phyloP scores from a whole-genome alignment of 108 stramenopile genomes.

The Conticribra weissflogii region DNA sequence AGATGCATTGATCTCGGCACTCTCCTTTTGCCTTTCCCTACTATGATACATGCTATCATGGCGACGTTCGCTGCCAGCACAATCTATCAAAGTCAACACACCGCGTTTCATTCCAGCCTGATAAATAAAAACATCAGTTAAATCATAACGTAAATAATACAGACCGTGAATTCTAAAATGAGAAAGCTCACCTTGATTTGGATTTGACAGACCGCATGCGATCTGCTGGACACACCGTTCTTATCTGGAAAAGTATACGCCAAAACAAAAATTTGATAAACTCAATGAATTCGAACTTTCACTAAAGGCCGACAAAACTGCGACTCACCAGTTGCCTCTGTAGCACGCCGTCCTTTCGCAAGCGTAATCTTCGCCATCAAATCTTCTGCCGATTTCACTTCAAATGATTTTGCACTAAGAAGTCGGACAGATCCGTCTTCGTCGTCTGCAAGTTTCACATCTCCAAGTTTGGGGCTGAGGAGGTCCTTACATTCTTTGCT shows the following conservation, averaged over 20 bases:
- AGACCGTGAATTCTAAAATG: neutral
- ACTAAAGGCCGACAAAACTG: too few relatives aligned
- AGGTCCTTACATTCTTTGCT: slow-evolving; percentile 55
- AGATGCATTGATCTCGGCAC: slow-evolving; percentile 78
- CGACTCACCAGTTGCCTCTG: slow-evolving; percentile 48
- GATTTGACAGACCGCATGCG: slow-evolving; percentile 61
- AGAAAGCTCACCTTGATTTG: slow-evolving; percentile 21
- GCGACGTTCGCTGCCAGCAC: slow-evolving; percentile 80
- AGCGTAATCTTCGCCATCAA: slow-evolving; percentile 34
- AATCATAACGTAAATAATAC: neutral
- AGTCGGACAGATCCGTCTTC: slow-evolving; percentile 48
- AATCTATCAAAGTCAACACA: slow-evolving; percentile 69
- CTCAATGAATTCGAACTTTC: neutral
- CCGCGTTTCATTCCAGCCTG: slow-evolving; percentile 26
- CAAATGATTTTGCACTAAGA: slow-evolving; percentile 31
- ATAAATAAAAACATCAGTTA: neutral
- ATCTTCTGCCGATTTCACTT: slow-evolving; percentile 39
- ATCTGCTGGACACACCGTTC: slow-evolving; percentile 52
- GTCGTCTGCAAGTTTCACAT: slow-evolving; percentile 51
- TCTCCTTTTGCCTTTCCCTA: slow-evolving; percentile 60
- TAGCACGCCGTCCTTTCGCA: slow-evolving; percentile 56
- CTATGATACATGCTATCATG: slow-evolving; percentile 64
- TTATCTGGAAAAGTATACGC: slow-evolving; percentile 23
- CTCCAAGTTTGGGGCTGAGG: slow-evolving; percentile 31
- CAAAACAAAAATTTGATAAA: neutral